Evolutionary conservation across 129 eudicot genomes (phyloP).

Genomic region (Smallanthus sonchifolius): DNA sequence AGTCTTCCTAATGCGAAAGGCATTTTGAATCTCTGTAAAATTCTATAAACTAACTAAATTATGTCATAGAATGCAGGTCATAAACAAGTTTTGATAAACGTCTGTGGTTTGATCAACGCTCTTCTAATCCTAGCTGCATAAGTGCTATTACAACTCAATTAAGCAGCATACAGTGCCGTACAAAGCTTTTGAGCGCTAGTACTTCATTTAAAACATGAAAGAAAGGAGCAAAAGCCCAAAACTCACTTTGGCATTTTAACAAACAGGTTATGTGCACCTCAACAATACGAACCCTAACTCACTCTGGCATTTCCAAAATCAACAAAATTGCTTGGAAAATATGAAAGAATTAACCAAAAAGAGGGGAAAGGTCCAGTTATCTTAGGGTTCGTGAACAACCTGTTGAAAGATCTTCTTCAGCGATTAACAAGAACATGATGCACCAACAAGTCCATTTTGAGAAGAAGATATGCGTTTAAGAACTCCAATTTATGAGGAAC

Average conservation of each 20-base stretch:
- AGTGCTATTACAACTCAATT: not conserved
- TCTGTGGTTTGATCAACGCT: not conserved
- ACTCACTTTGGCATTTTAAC: conserved; percentile 11
- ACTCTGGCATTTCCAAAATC: not conserved
- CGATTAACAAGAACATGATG: too few species aligned
- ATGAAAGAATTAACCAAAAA: not conserved
- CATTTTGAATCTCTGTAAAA: too few species aligned
- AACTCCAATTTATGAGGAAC: too few species aligned
- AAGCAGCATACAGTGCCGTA: not conserved
- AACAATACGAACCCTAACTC: not conserved
- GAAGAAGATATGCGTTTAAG: too few species aligned
- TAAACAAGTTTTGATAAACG: not conserved
- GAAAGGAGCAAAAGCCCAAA: not conserved
- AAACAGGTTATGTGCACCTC: not conserved
- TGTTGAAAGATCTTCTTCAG: too few species aligned
- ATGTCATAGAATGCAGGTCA: not conserved
- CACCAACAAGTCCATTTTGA: too few species aligned
- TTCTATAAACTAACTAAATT: not conserved
- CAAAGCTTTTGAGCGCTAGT: not conserved
- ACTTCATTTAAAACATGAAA: not conserved
- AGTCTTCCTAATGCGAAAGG: not conserved
- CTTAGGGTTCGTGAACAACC: not conserved
- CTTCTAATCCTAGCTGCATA: not conserved
- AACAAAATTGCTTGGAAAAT: not conserved
- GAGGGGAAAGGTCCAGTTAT: not conserved